Base-by-base conservation (phyloP, 2,329 filamentous ascomycete species). In the Calonectria honghensis region DNA sequence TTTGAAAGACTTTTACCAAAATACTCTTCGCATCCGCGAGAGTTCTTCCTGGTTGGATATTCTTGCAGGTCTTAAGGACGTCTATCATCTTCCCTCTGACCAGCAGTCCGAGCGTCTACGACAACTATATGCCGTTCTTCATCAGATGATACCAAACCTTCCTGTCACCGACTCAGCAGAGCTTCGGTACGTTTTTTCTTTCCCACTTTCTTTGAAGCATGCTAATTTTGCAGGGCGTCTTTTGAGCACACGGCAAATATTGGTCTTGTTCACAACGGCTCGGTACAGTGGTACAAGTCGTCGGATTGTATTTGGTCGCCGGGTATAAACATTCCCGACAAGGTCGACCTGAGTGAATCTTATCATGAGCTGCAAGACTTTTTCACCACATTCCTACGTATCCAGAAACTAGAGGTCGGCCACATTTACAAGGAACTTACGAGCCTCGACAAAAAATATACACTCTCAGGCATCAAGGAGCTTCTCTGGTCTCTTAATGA, bases 1-100 rank as follows among this genome's bases (percentile, higher is more conserved):
- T 7, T 61, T 79, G 65, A 76, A 78, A 63, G 78, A 79, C 31
- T 79, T 79, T 61, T 79, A 79, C 54, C 69, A 75, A 37, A 73
- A 77, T 37, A 79, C 75, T 18, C 71, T 79, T 6, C 31, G 57
- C 31, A 71, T 79, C 66, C 70, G 39, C 2, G 41, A 77, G 20
- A 79, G 71, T 6, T 78, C 76, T 39, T 73, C 78, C 14, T 79
- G 71, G 14, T 18, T 79, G 1, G 70, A 73, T n/a, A 75, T 79
- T 16, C 31, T 65, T 48, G 39, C 24, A 3, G 61, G 39, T 32
- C 61, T 65, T 1, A 39, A 39, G 10, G 61, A 61, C 41, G 57
- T 61, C 35, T 61, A 61, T 37, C 57, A 61, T 39, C 32, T 61
- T 6, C 57, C 4, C 75, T 77, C 7, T 76, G 77, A 76, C 41